Base-by-base conservation (phyloP, 2,329 filamentous ascomycete species). In the Dactylonectria macrodidyma region DNA sequence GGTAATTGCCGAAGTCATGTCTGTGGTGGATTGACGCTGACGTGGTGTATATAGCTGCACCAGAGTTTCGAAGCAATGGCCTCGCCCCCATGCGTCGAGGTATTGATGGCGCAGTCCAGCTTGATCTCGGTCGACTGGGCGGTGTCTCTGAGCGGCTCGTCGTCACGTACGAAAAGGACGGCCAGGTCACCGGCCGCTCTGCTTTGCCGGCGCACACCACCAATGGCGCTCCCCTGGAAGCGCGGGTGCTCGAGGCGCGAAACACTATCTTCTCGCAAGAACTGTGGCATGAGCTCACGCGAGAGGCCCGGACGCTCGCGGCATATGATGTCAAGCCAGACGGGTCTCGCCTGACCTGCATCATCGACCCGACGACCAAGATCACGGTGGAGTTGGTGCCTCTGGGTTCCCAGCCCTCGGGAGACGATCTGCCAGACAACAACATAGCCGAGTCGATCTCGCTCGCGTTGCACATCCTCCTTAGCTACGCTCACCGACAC, bases 261-360 rank as follows among this genome's bases (percentile, higher is more conserved):
- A 92, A 96, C 79, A 94, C 92, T 57, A 86, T 95, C 22, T 95
- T 93, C 74, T 90, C 93, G 33, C 91, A 95, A 77, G 96, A 99
- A 78, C 83, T 99, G 2, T 98, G 95, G 87, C 91, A 97, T 73
- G 96, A 99, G 81, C 85, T 98, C 67, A 91, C 92, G 59, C 88
- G 94, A 19, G 96, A 99, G 81, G 91, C 93, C 0, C 91, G 95
- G 16, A 87, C 87, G 0, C 84, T 97, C 24, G 86, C 91, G 3
- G 90, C 91, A 11, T 91, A 93, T 67, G 89, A 91, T 10, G 91
- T 98, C 12, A 87, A 87, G 30, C 87, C 91, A 14, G 86, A 89
- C 41, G 89, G 87, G 14, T 83, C 88, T 30, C 81, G 85, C 3
- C 84, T 94, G 48, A 84, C 84, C 10, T 89, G 90, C 74, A 82